phyloP scores from a whole-genome alignment of 805 yeast genomes.

The Ogataea populi-albae region DNA sequence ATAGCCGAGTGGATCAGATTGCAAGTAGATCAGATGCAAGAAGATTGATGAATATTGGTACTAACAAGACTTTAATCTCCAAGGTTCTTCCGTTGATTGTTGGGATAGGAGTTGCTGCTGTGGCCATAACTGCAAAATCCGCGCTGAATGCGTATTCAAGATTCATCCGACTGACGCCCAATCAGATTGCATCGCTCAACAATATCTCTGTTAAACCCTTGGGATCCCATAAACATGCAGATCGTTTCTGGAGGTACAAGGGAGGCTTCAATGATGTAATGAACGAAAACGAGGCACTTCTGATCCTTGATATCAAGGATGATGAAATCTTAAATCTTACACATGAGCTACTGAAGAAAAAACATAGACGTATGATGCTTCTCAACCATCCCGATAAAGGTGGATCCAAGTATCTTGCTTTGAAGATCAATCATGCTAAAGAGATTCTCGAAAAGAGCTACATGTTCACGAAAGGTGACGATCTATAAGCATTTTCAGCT shows the following conservation, averaged over 20 bases:
- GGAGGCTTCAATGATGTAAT: conserved; percentile 67
- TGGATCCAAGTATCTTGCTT: conserved; percentile 77
- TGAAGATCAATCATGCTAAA: conserved; percentile 85
- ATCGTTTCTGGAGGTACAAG: conserved; percentile 36
- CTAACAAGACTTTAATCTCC: conserved; percentile 11
- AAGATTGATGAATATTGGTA: no score
- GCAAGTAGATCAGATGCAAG: no score
- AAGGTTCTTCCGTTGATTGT: conserved; percentile 49
- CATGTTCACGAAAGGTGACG: conserved; percentile 30
- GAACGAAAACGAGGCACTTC: conserved; percentile 70
- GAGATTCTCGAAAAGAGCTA: conserved; percentile 69
- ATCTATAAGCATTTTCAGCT: conserved; percentile 9
- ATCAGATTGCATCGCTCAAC: conserved; percentile 40
- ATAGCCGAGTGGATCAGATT: no score
- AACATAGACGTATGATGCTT: conserved; percentile 75
- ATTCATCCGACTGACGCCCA: conserved; percentile 32
- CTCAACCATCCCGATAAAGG: conserved; percentile 88
- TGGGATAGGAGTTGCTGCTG: conserved; percentile 53
- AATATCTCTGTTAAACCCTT: conserved; percentile 26
- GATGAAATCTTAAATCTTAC: conserved; percentile 51
- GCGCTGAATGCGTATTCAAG: conserved; percentile 33
- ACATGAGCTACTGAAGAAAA: conserved; percentile 54
- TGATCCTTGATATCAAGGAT: conserved; percentile 57
- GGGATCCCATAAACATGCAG: conserved; percentile 8
- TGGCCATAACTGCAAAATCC: conserved; percentile 47